A percentile compares a stretch with the other conserved stretches of the same genome.
Conservation (phyloP, 345 rosid species). For the Ceriops zippeliana region DNA sequence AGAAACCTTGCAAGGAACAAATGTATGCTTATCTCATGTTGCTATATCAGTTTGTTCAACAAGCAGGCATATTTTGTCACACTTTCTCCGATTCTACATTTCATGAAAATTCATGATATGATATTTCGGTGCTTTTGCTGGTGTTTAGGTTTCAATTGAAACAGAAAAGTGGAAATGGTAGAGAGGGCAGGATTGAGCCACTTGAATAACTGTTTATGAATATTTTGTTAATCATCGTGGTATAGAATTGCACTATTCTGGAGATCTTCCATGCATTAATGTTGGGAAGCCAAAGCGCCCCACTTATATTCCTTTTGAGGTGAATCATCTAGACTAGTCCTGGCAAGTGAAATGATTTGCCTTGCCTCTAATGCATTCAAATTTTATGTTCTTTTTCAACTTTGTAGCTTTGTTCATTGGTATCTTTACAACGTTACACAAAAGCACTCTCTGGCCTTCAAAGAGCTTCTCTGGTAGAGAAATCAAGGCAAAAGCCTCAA, state of each 20-base stretch:
- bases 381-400: neutral
- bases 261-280: constrained; percentile 23
- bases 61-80: neutral
- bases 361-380: neutral
- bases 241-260: constrained; percentile 20
- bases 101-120: neutral
- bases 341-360: neutral
- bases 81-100: neutral
- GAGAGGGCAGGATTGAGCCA: neutral
- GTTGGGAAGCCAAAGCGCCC: constrained; percentile 25
- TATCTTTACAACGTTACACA: constrained; percentile 26
- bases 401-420: constrained; percentile 25
- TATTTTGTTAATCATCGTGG: constrained; percentile 15
- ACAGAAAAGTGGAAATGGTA: constrained; percentile 1
- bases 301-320: constrained; percentile 17
- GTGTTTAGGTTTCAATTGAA: constrained; percentile 9
- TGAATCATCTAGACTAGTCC: neutral
- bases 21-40: constrained; percentile 3
- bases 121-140: neutral
- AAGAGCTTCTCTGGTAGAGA: constrained; percentile 26
- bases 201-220: constrained; percentile 19
- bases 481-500: constrained; percentile 28
- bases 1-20: constrained; percentile 20
- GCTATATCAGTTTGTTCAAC: too few species aligned
- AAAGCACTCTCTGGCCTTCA: constrained; percentile 23